phyloP scores from a whole-genome alignment of 441 rosid genomes.

The Raphanus hybrid region DNA sequence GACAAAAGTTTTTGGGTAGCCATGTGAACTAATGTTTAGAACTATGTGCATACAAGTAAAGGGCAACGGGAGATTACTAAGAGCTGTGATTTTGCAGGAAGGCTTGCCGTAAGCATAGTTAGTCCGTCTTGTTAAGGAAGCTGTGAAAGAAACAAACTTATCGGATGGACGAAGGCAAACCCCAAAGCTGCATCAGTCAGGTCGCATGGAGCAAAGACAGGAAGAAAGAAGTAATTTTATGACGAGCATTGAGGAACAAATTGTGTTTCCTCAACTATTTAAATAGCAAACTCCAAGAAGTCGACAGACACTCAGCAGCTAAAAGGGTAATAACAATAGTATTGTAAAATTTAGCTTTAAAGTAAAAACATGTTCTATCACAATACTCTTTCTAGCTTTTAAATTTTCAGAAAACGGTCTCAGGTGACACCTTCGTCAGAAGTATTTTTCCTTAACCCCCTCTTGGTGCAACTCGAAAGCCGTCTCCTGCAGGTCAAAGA shows the following conservation, averaged over 20 bases:
- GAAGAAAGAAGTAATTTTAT: neutral
- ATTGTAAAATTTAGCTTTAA: slow-evolving; percentile 4
- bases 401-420: slow-evolving; percentile 28
- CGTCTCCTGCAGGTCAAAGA: slow-evolving; percentile 25
- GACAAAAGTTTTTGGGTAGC: neutral
- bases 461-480: slow-evolving; percentile 14
- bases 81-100: slow-evolving; percentile 53
- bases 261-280: slow-evolving; percentile 27
- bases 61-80: neutral
- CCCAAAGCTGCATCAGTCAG: neutral
- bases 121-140: slow-evolving; percentile 75
- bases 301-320: slow-evolving; percentile 1
- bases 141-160: slow-evolving; percentile 52
- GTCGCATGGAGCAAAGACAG: slow-evolving; percentile 5
- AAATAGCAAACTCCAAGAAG: slow-evolving; percentile 27
- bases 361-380: slow-evolving; percentile 15
- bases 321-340: neutral
- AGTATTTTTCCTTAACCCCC: too few species aligned
- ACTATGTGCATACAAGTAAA: neutral
- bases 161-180: neutral
- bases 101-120: slow-evolving; percentile 63
- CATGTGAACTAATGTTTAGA: slow-evolving; percentile 3
- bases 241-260: slow-evolving; percentile 10
- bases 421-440: slow-evolving; percentile 17
- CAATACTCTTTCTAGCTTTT: slow-evolving; percentile 24